phyloP scores from a whole-genome alignment of 768 basidiomycete genomes.

The Dacryopinax spathularia region DNA sequence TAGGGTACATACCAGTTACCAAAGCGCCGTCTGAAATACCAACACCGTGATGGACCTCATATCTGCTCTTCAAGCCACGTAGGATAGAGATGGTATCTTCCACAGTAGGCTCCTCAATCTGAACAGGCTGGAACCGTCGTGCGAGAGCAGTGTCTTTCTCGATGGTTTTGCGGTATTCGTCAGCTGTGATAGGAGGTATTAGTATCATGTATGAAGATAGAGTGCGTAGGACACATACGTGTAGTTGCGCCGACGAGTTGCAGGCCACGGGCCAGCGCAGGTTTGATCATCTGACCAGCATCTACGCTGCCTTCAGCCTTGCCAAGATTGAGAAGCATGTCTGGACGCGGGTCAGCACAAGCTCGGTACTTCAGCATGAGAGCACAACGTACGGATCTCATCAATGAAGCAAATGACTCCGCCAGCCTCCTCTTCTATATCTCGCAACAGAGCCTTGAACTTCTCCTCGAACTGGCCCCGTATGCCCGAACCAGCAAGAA shows the following conservation, averaged over 20 bases:
- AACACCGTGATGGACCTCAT: constrained; percentile 88
- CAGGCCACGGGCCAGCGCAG: constrained; percentile 72
- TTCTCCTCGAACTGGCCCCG: constrained; percentile 89
- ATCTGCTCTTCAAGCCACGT: constrained; percentile 66
- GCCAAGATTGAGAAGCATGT: constrained; percentile 73
- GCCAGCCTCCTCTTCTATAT: constrained; percentile 55
- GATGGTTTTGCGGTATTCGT: constrained; percentile 84
- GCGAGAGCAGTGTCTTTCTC: constrained; percentile 85
- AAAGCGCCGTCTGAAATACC: constrained; percentile 79
- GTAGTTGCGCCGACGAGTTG: constrained; percentile 87
- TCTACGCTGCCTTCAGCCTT: constrained; percentile 87
- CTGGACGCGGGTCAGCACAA: constrained; percentile 22
- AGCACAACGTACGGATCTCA: constrained; percentile 61
- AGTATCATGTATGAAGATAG: background rate
- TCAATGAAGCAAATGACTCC: constrained; percentile 88
- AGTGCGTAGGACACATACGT: constrained; percentile 40
- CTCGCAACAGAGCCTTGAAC: constrained; percentile 76
- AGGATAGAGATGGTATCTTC: constrained; percentile 67
- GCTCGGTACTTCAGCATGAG: background rate
- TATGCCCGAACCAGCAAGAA: constrained; percentile 82
- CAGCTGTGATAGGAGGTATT: constrained; percentile 31
- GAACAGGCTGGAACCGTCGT: constrained; percentile 78
- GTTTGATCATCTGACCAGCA: constrained; percentile 88
- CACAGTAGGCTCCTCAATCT: constrained; percentile 77
- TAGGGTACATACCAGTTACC: constrained; percentile 48